These are phyloP conservation scores for Mortierella polycephala DNA, from an alignment of 371 early-diverging fungal genomes.

Conservation along the genomic window DNA sequence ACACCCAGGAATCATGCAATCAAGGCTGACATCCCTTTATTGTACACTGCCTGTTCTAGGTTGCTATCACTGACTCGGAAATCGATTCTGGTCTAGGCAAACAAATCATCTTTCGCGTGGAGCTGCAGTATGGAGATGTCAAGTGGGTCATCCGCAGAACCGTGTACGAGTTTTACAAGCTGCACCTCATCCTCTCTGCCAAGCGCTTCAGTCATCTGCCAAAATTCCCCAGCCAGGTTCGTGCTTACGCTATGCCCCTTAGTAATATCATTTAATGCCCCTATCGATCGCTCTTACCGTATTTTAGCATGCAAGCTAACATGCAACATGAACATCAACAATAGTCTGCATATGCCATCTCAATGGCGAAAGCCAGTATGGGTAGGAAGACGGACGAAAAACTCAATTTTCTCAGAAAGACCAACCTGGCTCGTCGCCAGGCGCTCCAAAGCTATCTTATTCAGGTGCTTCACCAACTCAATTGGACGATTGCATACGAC, in stretches of 20 bases:
- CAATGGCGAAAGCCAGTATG: conserved; percentile 28
- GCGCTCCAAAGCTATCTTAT: conserved; percentile 74
- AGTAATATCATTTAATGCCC: not conserved
- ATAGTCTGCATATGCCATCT: conserved; percentile 30
- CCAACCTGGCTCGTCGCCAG: conserved; percentile 65
- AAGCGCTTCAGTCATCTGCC: conserved; percentile 62
- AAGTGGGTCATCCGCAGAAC: conserved; percentile 82
- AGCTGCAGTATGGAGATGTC: conserved; percentile 83
- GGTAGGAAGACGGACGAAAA: conserved; percentile 27
- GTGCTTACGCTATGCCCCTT: not conserved
- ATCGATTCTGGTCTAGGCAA: conserved; percentile 47
- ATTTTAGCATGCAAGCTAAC: too few relatives aligned
- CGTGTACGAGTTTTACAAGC: conserved; percentile 74
- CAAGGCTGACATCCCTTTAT: not conserved
- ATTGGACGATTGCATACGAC: conserved; percentile 73
- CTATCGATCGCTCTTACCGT: too few relatives aligned
- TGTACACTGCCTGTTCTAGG: conserved; percentile 24
- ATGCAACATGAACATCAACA: not conserved
- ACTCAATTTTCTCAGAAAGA: conserved; percentile 35
- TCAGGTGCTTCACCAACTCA: conserved; percentile 63
- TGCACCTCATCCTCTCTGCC: conserved; percentile 72
- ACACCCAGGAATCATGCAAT: too few relatives aligned
- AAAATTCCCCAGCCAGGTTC: conserved; percentile 65
- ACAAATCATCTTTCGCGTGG: conserved; percentile 69
- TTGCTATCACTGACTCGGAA: conserved; percentile 68